These are phyloP conservation scores for Neckera pumila DNA, from an alignment of 225 moss, liverwort and hornwort species.

Conservation along the genomic window DNA sequence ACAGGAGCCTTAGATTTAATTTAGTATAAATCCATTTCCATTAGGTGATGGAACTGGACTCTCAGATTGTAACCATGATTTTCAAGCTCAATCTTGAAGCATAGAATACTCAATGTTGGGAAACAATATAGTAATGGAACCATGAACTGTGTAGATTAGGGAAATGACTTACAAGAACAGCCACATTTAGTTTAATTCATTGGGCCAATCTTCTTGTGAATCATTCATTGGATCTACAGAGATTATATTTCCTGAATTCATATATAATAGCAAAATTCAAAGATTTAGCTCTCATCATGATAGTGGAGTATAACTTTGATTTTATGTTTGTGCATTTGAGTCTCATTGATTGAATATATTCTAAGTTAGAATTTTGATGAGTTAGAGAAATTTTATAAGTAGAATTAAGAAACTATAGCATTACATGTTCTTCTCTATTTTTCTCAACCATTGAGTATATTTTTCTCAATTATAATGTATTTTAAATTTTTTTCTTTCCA, in stretches of 20 bases:
- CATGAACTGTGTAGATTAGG: not conserved
- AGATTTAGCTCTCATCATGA: not conserved
- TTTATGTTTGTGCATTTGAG: not conserved
- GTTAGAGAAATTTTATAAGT: too few species aligned
- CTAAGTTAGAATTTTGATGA: not conserved
- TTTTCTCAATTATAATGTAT: not conserved
- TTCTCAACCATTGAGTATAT: not conserved
- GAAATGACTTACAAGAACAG: not conserved
- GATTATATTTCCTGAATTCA: not conserved
- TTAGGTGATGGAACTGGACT: not conserved
- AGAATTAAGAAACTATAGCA: not conserved
- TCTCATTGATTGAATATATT: not conserved
- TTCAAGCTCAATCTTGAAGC: not conserved
- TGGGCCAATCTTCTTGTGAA: not conserved
- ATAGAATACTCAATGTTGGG: too few species aligned
- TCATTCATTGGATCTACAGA: not conserved
- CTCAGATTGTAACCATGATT: not conserved
- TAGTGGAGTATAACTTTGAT: not conserved
- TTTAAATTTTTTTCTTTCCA: not conserved
- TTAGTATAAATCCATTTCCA: not conserved
- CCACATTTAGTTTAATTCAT: too few species aligned
- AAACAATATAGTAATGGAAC: too few species aligned
- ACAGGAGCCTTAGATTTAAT: not conserved
- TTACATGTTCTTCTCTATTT: not conserved
- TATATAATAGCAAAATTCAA: not conserved